Percentiles rank a stretch among this genome's conserved stretches.
Conservation (phyloP, 306 rosid genomes). For the Vigna hirtella region DNA sequence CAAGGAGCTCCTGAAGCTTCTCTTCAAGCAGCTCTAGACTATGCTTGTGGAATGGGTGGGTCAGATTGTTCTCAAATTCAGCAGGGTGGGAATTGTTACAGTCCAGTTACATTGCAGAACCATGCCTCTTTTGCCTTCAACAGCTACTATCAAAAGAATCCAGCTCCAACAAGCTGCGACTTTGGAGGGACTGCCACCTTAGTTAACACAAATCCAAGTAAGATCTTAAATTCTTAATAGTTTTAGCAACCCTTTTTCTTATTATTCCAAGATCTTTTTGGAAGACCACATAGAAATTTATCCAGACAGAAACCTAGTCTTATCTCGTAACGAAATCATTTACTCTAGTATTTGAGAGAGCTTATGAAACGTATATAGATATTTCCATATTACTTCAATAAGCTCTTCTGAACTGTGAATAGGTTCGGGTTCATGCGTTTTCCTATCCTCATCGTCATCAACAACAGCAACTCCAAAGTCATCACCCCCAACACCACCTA, state of each 20-base stretch:
- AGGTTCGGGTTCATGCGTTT: conserved; percentile 80
- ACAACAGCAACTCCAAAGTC: conserved; percentile 40
- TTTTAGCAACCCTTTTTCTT: not conserved
- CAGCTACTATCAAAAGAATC: conserved; percentile 90
- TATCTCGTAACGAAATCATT: not conserved
- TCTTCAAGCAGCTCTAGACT: conserved; percentile 87
- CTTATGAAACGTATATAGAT: not conserved
- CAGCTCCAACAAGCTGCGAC: conserved; percentile 83
- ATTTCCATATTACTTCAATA: not conserved
- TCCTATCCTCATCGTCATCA: conserved; percentile 53
- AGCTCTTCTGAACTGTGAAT: conserved; percentile 35
- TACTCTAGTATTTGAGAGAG: not conserved
- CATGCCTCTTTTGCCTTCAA: conserved; percentile 98
- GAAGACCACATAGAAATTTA: not conserved
- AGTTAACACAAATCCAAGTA: conserved; percentile 86
- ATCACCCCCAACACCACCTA: conserved; percentile 51
- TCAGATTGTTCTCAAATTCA: conserved; percentile 88
- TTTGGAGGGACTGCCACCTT: conserved; percentile 85
- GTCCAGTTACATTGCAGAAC: conserved; percentile 74
- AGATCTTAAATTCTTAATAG: conserved; percentile 53
- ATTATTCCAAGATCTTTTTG: not conserved
- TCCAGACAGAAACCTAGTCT: too few relatives aligned
- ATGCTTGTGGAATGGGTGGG: conserved; percentile 88
- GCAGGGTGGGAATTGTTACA: conserved; percentile 80
- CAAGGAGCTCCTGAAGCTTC: conserved; percentile 64